phyloP scores from a whole-genome alignment of 805 yeast species.

The Maudiozyma saulgeensis region DNA sequence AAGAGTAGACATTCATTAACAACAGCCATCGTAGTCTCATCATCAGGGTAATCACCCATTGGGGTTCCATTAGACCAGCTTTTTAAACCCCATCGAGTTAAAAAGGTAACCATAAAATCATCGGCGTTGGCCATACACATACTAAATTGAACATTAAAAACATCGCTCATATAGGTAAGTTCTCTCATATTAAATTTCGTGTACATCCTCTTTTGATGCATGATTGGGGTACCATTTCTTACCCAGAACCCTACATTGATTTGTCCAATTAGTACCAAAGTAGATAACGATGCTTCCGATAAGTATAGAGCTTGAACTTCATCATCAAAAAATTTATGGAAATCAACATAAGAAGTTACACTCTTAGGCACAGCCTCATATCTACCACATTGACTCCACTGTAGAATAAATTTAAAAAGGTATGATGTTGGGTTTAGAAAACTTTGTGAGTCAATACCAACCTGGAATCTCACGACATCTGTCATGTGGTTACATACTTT shows the following conservation, averaged over 20 bases:
- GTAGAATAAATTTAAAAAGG: slow-evolving; percentile 23
- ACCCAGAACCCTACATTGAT: slow-evolving; percentile 90
- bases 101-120: slow-evolving; percentile 44
- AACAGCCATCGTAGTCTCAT: slow-evolving; percentile 41
- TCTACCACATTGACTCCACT: slow-evolving; percentile 29
- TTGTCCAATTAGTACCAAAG: slow-evolving; percentile 70
- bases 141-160: slow-evolving; percentile 56
- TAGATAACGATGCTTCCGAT: slow-evolving; percentile 64
- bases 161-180: slow-evolving; percentile 69
- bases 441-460: slow-evolving; percentile 25
- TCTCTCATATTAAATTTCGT: slow-evolving; percentile 72
- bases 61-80: slow-evolving; percentile 43
- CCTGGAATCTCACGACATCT: slow-evolving; percentile 20
- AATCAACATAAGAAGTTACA: slow-evolving; percentile 11
- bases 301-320: slow-evolving; percentile 14
- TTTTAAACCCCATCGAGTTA: slow-evolving; percentile 61
- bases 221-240: slow-evolving; percentile 76
- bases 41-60: slow-evolving; percentile 35
- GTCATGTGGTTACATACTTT: slow-evolving; percentile 18
- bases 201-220: slow-evolving; percentile 72
- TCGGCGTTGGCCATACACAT: slow-evolving; percentile 50
- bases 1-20: slow-evolving; percentile 72
- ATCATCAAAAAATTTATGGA: slow-evolving; percentile 14
- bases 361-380: slow-evolving; percentile 15
- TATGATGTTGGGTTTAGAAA: slow-evolving; percentile 28